Evolutionary conservation across 78 protist genomes (phyloP), one percentile per base, ranked within the genome.

Genomic region (Dictyostelium citrinum): DNA sequence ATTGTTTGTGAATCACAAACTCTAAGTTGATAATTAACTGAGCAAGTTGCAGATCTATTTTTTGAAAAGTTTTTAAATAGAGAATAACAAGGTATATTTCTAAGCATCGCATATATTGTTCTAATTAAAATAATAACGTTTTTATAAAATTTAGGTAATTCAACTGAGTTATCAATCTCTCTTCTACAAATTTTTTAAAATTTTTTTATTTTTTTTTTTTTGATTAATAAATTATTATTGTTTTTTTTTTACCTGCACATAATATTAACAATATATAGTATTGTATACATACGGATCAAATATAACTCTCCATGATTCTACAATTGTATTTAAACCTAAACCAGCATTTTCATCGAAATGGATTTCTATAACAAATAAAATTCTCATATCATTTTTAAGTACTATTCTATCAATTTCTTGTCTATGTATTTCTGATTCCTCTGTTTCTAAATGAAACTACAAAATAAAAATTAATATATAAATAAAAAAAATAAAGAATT

Each of bases 221-320:
- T 22, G 22, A 20, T 58, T 58, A 22, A 22, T 58, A 58, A 58
- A 58, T 22, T 22, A 58, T 58, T 6, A 17, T 22, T 58, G 5
- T 5, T 39, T 39, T 39, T 39, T 39, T 39, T 3, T 1, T n/a
- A n/a, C n/a, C n/a, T n/a, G n/a, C n/a, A n/a, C n/a, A n/a, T n/a
- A n/a, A n/a, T n/a, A n/a, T n/a, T n/a, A n/a, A n/a, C n/a, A n/a
- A n/a, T n/a, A n/a, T 3, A 39, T 39, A 39, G 2, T 39, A 39
- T 39, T 39, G 43, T 1, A 39, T 39, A 39, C 43, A 39, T 85
- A 85, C 91, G 93, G 93, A 31, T 88, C 93, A 20, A 88, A 88
- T 43, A 88, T 31, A 31, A 88, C 41, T 88, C 80, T 88, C 93
- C 93, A 88, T n/a, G 93, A 88, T 46, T 88, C 93, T 2, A 88